Evolutionary conservation across 2,329 filamentous ascomycete genomes (phyloP), one percentile per base, ranked within the genome.

Genomic region (Epichloe gansuensis): DNA sequence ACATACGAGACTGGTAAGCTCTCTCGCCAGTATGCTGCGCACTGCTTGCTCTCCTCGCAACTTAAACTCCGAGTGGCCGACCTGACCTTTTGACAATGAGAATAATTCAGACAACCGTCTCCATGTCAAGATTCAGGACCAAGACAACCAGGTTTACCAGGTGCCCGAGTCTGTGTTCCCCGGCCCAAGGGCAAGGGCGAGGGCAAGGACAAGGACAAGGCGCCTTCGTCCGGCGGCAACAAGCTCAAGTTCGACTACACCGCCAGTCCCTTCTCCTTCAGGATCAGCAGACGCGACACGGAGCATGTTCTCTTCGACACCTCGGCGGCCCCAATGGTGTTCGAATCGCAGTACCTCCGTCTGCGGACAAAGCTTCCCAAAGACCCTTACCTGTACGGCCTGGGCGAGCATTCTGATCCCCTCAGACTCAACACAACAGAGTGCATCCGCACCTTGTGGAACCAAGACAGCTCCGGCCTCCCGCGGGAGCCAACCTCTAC

Each of bases 261-360:
- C 2, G 61, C 66, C 46, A 58, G 67, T 2, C 86, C 86, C 0
- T 88, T 89, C 68, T 82, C 78, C 11, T 90, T 90, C 68, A 75
- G 72, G 0, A 74, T 91, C 9, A 66, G 61, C 5, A 68, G 74
- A 6, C 55, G 60, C 5, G 61, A 61, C 39, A 69, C 68, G 1
- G 62, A 66, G 0, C 72, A 76, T 35, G 72, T 81, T 2, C 67
- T 91, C 3, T 90, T 91, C 44, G 83, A 91, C 60, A 87, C 85
- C 0, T 80, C 81, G 0, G 82, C 76, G 1, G 77, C 78, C 4
- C 72, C 74, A 8, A 69, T 93, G 11, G 72, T 93, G 44, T 93
- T 90, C 60, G 83, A 93, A 68, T 81, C 80, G 11, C 87, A 93
- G 65, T 93, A 89, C 61, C 67, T 93, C 25, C 80, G 83, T 21